Evolutionary conservation across 2,329 filamentous ascomycete species (phyloP).

Genomic region (Aspergillus pseudoterreus): DNA sequence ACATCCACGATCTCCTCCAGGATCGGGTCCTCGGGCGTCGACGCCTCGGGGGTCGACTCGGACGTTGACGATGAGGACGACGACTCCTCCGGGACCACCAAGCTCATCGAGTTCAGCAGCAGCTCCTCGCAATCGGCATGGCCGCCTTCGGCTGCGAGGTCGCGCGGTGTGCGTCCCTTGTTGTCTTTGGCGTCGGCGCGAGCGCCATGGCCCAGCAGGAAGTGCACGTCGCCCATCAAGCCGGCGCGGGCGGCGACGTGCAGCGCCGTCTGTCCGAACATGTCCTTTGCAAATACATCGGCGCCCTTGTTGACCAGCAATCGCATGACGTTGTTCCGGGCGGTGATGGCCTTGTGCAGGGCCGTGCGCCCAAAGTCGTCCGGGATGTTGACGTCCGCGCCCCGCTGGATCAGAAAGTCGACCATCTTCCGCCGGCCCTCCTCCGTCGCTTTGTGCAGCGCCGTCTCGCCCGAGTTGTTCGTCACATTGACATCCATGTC

Average conservation of each 20-base stretch:
- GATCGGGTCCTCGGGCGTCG: not conserved
- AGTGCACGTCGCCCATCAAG: constrained; percentile 17
- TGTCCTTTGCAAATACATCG: constrained; percentile 17
- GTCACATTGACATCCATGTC: constrained; percentile 19
- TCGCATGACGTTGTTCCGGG: constrained; percentile 19
- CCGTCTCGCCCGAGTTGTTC: constrained; percentile 23
- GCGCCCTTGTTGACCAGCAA: constrained; percentile 17
- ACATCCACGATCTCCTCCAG: too few species aligned
- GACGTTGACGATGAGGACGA: not conserved
- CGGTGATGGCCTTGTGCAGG: constrained; percentile 17
- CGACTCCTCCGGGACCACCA: not conserved
- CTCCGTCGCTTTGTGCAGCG: constrained; percentile 26
- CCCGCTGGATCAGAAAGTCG: constrained; percentile 22
- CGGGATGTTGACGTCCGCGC: constrained; percentile 20
- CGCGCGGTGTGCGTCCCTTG: constrained; percentile 17
- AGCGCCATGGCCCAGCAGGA: constrained; percentile 19
- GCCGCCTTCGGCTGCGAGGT: constrained; percentile 16
- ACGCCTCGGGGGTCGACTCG: not conserved
- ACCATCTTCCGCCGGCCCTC: constrained; percentile 26
- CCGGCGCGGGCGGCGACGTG: constrained; percentile 21
- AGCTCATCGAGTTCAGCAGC: constrained; percentile 6
- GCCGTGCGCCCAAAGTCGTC: constrained; percentile 21
- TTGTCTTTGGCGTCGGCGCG: constrained; percentile 14
- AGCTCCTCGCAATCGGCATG: constrained; percentile 6
- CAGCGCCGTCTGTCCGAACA: constrained; percentile 21